Base-by-base conservation (phyloP, 805 yeast species). In the Zygosaccharomyces siamensis region DNA sequence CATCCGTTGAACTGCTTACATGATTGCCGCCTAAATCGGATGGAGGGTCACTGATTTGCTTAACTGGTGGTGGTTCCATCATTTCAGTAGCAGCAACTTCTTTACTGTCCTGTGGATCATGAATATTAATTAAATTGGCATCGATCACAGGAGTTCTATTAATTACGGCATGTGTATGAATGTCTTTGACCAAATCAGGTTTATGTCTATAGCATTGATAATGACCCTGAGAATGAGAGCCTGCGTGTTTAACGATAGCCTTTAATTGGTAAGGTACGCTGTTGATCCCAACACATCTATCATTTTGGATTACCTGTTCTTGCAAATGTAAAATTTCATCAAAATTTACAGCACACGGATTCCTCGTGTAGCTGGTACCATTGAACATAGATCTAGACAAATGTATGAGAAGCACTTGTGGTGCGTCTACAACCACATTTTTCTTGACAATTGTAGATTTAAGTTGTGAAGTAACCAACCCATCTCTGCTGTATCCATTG, bases 181-280 rank as follows among this genome's bases (percentile, higher is more conserved):
- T 49, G 37, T 63, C 69, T 48, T 66, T 67, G 20, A 64, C 58
- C 48, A 74, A 76, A 3, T 76, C 63, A 2, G 93, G 92, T 62
- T 89, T 90, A 42, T 80, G 81, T 53, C 86, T 82, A 63, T 80
- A 88, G 58, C 96, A 87, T 59, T 90, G 96, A 63, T 89, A 90
- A 62, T 90, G 98, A 1, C 98, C 98, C 39, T 81, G 78, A 18
- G 82, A 76, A 66, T 90, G 97, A 1, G 92, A 81, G 0, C 99
- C 99, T 40, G 83, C 80, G 63, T 93, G 98, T 55, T 89, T 77
- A 16, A 93, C 81, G 52, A 88, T 71, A 0, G 97, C 85, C 52
- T 76, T 78, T 32, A 93, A 72, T 51, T 72, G 71, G 63, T 87
- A 89, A 36, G 70, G 74, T 51, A 68, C 67, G 58, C 53, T 67